These are phyloP conservation scores for Calycina herbarum DNA, from an alignment of 2,329 filamentous ascomycete genomes.

Conservation along the genomic window DNA sequence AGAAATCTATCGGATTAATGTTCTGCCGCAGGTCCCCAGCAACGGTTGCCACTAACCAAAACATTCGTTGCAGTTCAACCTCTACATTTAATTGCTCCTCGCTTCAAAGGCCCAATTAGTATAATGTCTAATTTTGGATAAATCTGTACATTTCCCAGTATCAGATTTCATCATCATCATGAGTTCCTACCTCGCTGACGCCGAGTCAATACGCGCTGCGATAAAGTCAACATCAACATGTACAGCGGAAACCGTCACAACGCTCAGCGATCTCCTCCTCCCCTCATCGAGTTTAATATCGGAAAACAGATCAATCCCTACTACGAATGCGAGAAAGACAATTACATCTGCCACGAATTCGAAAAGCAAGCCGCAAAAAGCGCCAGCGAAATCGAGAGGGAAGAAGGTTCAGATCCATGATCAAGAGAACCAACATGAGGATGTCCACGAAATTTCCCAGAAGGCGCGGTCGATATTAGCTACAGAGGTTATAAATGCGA, in stretches of 20 bases:
- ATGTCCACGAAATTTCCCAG: constrained; percentile 45
- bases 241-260: constrained; percentile 45
- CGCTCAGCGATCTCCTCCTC: constrained; percentile 48
- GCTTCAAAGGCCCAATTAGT: constrained; percentile 20
- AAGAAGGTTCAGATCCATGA: constrained; percentile 34
- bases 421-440: constrained; percentile 33
- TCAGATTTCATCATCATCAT: constrained; percentile 37
- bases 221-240: constrained; percentile 50
- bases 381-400: constrained; percentile 24
- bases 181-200: constrained; percentile 43
- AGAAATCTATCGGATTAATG: not conserved
- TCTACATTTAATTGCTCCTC: constrained; percentile 2
- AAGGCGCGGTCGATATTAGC: constrained; percentile 68
- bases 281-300: constrained; percentile 35
- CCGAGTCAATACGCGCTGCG: constrained; percentile 49
- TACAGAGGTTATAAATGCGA: constrained; percentile 70
- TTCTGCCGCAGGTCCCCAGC: not conserved
- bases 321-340: constrained; percentile 24
- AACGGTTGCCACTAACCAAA: not conserved
- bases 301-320: constrained; percentile 11
- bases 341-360: constrained; percentile 10
- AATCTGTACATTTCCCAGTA: constrained; percentile 21
- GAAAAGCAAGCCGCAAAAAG: constrained; percentile 29
- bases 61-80: not conserved
- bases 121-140: constrained; percentile 39